Base-by-base conservation (phyloP, 495 filamentous ascomycete genomes). In the Hypoxylon fragiforme region DNA sequence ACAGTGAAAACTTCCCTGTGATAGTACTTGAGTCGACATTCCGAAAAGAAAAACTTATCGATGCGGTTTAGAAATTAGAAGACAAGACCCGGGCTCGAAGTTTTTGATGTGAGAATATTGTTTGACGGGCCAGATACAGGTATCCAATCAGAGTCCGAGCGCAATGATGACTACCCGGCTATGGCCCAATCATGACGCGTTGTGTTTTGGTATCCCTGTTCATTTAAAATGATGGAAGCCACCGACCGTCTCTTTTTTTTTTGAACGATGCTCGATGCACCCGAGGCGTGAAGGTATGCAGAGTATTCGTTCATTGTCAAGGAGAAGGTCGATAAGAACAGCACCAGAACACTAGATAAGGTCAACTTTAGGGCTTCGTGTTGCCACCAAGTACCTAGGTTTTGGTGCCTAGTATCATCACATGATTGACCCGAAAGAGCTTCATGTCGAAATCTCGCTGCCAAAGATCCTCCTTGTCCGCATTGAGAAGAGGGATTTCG, bases 141-240 rank as follows among this genome's bases (percentile, higher is more conserved):
- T 24, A 50, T 51, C 65, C 65, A 67, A 67, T 65, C 58, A 67
- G 37, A 54, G 36, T 20, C 48, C 20, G 62, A 67, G 57, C 65
- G 65, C 65, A 67, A 59, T 65, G 54, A 51, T 44, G 57, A 54
- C 48, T 50, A 16, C 38, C 53, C 12, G 30, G 3, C 22, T 9
- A 39, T 36, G 42, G 32, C 45, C 65, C 65, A 67, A 67, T 67
- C 57, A 64, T 67, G 58, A 67, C 65, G 65, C 65, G 65, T 63
- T 47, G 42, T 60, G 34, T 15, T 46, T 41, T 38, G 31, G 35
- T 18, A 53, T 50, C 54, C 62, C 31, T 56, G 62, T 21, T 31
- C 50, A 35, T 48, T 45, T 57, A 62, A 67, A 67, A 67, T 67
- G 65, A 67, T 55, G 39, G 52, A 60, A 57, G 52, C 62, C 62